phyloP scores from a whole-genome alignment of 75 land plant genomes.

The Pseudotsuga menziesii region DNA sequence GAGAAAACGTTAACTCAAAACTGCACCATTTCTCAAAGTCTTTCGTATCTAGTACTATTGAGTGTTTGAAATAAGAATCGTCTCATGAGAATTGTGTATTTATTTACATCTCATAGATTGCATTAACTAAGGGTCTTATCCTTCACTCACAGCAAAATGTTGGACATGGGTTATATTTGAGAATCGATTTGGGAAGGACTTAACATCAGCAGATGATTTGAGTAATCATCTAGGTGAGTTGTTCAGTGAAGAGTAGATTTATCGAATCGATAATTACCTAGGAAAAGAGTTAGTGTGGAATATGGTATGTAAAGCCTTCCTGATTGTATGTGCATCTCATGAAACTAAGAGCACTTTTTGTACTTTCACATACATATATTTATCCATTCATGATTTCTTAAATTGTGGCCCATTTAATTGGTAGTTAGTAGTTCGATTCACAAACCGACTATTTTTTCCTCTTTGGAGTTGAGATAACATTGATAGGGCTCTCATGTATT shows the following conservation, averaged over 20 bases:
- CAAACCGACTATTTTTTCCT: conserved; percentile 90
- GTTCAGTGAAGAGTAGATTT: conserved; percentile 82
- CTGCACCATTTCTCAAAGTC: not conserved
- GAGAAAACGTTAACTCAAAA: not conserved
- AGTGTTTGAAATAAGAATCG: not conserved
- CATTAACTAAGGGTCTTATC: not conserved
- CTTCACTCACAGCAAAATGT: conserved; percentile 45
- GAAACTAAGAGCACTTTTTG: not conserved
- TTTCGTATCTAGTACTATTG: not conserved
- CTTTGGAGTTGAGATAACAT: conserved; percentile 98
- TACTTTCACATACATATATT: not conserved
- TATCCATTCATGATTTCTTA: not conserved
- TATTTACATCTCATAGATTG: not conserved
- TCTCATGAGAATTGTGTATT: not conserved
- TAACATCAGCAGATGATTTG: conserved; percentile 69
- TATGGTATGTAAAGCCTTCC: conserved; percentile 31
- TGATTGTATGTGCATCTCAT: not conserved
- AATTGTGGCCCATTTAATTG: not conserved
- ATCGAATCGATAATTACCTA: conserved; percentile 95
- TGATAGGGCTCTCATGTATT: too few species aligned
- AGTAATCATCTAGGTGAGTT: conserved; percentile 83
- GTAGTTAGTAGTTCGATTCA: conserved; percentile 95
- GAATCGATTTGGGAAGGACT: conserved; percentile 96
- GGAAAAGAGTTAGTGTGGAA: conserved; percentile 97
- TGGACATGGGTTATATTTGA: conserved; percentile 95